Percentiles rank a stretch among this genome's conserved stretches.
Evolutionary conservation across 441 rosid species (phyloP).

Genomic region (Eruca vesicaria): DNA sequence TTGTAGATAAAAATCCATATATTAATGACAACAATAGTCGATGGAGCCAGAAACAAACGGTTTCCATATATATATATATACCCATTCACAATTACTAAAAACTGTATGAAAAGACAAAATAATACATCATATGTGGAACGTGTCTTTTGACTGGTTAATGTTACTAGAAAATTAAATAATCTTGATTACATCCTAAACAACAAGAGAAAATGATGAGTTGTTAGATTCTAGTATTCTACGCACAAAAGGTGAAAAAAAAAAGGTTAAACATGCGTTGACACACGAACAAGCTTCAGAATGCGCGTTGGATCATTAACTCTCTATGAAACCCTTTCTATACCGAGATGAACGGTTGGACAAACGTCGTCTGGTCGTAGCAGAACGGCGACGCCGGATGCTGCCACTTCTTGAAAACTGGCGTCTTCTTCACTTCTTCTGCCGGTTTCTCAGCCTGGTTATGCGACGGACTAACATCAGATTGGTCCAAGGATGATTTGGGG

Average conservation of each 20-base stretch:
- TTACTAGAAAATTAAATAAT: neutral
- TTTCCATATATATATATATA: neutral
- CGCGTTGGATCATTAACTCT: neutral
- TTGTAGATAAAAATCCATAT: too few relatives aligned
- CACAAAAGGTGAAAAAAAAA: neutral
- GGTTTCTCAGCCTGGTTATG: conserved; percentile 22
- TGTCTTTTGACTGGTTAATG: neutral
- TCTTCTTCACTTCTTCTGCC: conserved; percentile 33
- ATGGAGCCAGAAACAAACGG: neutral
- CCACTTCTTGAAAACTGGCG: conserved; percentile 66
- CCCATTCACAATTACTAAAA: neutral
- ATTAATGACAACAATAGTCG: neutral
- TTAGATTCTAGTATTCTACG: too few relatives aligned
- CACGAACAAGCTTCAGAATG: neutral
- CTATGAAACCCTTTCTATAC: conserved; percentile 20
- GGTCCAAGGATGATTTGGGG: neutral
- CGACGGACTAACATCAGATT: conserved; percentile 31
- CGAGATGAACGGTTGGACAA: conserved; percentile 49
- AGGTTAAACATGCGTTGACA: neutral
- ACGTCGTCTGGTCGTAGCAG: conserved; percentile 42
- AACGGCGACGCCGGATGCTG: conserved; percentile 86
- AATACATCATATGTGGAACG: neutral
- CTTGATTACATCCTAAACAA: neutral
- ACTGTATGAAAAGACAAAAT: neutral
- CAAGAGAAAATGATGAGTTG: neutral